These are phyloP conservation scores for Botrytis hyacinthi DNA, from an alignment of 2,329 filamentous ascomycete species.

Conservation along the genomic window DNA sequence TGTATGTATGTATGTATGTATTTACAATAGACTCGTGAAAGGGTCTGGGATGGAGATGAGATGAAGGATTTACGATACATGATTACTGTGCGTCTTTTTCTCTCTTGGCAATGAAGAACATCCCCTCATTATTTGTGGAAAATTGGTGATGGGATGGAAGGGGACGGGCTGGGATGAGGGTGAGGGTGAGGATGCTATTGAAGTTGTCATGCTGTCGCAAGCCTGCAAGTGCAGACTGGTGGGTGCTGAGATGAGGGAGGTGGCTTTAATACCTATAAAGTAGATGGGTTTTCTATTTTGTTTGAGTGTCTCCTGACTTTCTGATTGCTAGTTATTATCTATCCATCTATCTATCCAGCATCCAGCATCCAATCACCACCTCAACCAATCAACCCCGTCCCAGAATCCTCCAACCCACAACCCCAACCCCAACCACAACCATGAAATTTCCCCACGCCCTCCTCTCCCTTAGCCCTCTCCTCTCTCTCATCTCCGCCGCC, in stretches of 20 bases:
- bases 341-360: background rate
- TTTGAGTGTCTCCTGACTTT: background rate
- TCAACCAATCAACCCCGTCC: background rate
- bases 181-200: background rate
- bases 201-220: background rate
- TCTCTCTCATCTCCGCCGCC: background rate
- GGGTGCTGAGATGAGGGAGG: background rate
- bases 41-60: background rate
- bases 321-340: background rate
- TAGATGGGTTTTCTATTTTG: background rate
- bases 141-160: background rate
- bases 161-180: background rate
- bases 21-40: background rate
- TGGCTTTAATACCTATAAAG: background rate
- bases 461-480: background rate
- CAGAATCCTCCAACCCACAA: background rate
- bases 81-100: background rate
- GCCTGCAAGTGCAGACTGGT: background rate
- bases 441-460: background rate
- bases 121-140: background rate
- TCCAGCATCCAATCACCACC: background rate
- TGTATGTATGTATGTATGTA: background rate
- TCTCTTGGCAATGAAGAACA: background rate
- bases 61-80: background rate
- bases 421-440: too few relatives aligned